Conservation (phyloP, 768 basidiomycete genomes). For the Hypholoma sublateritium region DNA sequence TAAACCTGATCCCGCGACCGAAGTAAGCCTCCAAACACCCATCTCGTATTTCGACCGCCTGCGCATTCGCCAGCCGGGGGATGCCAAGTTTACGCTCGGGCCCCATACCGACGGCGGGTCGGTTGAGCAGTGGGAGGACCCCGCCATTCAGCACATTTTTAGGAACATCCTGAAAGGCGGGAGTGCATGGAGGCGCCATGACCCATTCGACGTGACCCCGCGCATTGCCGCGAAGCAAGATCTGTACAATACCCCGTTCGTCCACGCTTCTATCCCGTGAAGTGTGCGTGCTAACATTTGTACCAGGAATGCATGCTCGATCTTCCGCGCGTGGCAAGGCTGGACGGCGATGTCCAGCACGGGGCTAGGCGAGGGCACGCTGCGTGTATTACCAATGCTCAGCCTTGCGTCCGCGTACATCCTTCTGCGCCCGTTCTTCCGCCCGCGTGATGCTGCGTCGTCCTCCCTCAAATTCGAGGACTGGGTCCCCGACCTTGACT, state of each 20-base stretch:
- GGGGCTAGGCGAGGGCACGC: conserved; percentile 60
- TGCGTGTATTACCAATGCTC: conserved; percentile 61
- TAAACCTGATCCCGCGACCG: conserved; percentile 38
- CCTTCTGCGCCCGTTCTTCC: conserved; percentile 69
- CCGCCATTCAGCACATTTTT: conserved; percentile 39
- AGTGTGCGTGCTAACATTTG: not conserved
- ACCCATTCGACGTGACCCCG: conserved; percentile 49
- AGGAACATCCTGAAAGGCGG: conserved; percentile 43
- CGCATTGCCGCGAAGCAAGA: conserved; percentile 55
- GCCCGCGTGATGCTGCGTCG: conserved; percentile 24
- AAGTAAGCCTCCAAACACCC: conserved; percentile 52
- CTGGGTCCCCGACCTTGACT: conserved; percentile 56
- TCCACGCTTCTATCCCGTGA: conserved; percentile 1
- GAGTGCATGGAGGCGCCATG: conserved; percentile 43
- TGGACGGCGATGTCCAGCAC: conserved; percentile 56
- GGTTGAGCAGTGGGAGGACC: conserved; percentile 58
- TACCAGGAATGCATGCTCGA: conserved; percentile 49
- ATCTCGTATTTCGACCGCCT: conserved; percentile 80
- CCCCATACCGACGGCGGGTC: conserved; percentile 58
- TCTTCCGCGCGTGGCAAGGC: conserved; percentile 59
- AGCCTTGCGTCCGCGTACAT: conserved; percentile 57
- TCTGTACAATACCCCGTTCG: conserved; percentile 54
- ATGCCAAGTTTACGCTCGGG: conserved; percentile 63
- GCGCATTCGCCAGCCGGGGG: conserved; percentile 72
- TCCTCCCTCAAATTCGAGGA: conserved; percentile 41